These are phyloP conservation scores for Aspergillus quadricinctus DNA, from an alignment of 2,329 filamentous ascomycete genomes.

Conservation along the genomic window DNA sequence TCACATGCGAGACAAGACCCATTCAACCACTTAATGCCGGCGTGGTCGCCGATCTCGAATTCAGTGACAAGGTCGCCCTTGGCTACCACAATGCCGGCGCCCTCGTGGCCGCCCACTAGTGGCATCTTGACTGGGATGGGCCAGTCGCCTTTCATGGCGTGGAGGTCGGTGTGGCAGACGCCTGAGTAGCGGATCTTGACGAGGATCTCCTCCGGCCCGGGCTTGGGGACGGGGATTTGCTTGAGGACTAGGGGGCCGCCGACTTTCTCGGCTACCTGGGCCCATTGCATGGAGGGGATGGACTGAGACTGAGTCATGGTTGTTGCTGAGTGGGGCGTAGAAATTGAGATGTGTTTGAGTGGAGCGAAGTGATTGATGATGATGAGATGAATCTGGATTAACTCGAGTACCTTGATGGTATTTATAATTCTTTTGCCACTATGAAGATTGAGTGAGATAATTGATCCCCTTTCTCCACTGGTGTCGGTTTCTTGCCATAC, in stretches of 20 bases:
- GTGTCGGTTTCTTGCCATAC: no score
- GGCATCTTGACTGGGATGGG: constrained; percentile 2
- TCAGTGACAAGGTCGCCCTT: constrained; percentile 27
- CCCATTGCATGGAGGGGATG: constrained; percentile 81
- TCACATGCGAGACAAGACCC: constrained; percentile 17
- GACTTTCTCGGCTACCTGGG: constrained; percentile 78
- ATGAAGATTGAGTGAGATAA: no score
- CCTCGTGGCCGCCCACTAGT: constrained; percentile 39
- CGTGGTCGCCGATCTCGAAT: constrained; percentile 22
- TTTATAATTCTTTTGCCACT: background rate
- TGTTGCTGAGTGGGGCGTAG: background rate
- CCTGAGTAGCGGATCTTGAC: constrained; percentile 11
- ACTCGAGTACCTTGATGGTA: background rate
- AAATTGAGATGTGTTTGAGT: background rate
- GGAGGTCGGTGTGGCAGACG: constrained; percentile 8
- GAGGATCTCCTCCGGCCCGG: constrained; percentile 6
- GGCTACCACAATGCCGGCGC: constrained; percentile 38
- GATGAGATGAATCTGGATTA: background rate
- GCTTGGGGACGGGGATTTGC: constrained; percentile 52
- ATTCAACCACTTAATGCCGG: constrained; percentile 17
- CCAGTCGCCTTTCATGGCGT: constrained; percentile 5
- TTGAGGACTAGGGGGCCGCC: constrained; percentile 57
- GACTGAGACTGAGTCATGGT: constrained; percentile 17
- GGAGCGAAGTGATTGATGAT: background rate
- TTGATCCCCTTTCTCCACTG: background rate